A percentile compares a stretch with the other conserved stretches of the same genome.
These are phyloP conservation scores for Fraxinus latifolia DNA, from an alignment of 305 asterid species.

Conservation along the genomic window DNA sequence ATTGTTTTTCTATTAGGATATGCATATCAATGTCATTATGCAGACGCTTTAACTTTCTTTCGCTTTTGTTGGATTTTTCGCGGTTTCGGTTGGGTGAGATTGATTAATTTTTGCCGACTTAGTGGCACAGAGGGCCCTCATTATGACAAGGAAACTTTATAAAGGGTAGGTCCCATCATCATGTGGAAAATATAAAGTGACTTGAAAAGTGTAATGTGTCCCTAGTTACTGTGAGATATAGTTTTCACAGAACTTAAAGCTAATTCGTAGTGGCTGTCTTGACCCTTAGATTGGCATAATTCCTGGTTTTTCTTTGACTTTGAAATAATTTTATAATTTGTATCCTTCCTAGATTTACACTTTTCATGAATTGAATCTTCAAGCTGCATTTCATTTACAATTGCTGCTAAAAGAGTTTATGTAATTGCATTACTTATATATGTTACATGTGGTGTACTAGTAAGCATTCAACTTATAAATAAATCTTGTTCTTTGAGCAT, in stretches of 20 bases:
- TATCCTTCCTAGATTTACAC: background rate
- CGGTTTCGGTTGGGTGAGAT: conserved; percentile 37
- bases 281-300: conserved; percentile 34
- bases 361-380: conserved; percentile 3
- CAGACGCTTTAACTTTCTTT: conserved; percentile 9
- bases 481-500: background rate
- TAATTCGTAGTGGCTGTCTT: conserved; percentile 27
- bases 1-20: background rate
- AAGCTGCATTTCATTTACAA: conserved; percentile 2
- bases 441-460: background rate
- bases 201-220: conserved; percentile 14
- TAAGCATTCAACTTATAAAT: background rate
- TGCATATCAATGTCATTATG: conserved; percentile 15
- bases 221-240: conserved; percentile 24
- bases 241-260: conserved; percentile 30
- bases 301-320: conserved; percentile 23
- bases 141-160: conserved; percentile 29
- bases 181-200: conserved; percentile 29
- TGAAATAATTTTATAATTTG: background rate
- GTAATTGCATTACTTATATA: background rate
- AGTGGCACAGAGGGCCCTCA: conserved; percentile 55
- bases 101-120: conserved; percentile 40
- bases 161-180: conserved; percentile 41
- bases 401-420: conserved; percentile 19
- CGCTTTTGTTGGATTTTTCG: conserved; percentile 33